phyloP scores from a whole-genome alignment of 176 grass and related monocot genomes.

The Juncus inflexus region DNA sequence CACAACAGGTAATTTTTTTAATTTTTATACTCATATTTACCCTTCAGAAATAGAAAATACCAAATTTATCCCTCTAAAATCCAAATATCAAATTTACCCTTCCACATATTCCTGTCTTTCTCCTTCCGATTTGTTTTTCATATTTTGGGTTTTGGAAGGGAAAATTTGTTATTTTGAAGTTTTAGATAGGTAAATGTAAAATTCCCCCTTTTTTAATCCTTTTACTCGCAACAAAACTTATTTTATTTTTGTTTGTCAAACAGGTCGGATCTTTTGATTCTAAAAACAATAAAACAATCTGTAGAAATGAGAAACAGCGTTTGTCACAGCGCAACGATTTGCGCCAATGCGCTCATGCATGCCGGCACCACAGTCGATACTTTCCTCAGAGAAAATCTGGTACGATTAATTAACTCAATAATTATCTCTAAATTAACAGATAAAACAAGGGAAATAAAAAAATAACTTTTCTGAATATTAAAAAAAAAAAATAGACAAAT shows the following conservation, averaged over 20 bases:
- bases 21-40: no score
- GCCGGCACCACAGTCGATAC: conserved; percentile 99
- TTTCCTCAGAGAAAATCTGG: conserved; percentile 97
- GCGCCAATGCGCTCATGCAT: conserved; percentile 98
- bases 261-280: conserved; percentile 94
- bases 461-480: no score
- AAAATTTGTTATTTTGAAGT: not conserved
- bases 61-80: conserved; percentile 1
- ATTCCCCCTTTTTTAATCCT: not conserved
- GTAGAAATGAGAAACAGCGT: conserved; percentile 99
- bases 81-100: not conserved
- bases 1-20: conserved; percentile 78
- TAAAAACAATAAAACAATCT: conserved; percentile 97
- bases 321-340: conserved; percentile 98
- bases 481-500: no score
- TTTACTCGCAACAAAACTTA: not conserved
- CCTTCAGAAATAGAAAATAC: no score
- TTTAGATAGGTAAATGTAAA: not conserved
- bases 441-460: no score
- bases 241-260: conserved; percentile 28
- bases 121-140: not conserved
- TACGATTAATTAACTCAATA: conserved; percentile 19
- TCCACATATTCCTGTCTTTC: not conserved
- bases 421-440: no score
- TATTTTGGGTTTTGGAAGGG: not conserved